phyloP scores from a whole-genome alignment of 179 eudicot species.

The Monotropa hypopitys region DNA sequence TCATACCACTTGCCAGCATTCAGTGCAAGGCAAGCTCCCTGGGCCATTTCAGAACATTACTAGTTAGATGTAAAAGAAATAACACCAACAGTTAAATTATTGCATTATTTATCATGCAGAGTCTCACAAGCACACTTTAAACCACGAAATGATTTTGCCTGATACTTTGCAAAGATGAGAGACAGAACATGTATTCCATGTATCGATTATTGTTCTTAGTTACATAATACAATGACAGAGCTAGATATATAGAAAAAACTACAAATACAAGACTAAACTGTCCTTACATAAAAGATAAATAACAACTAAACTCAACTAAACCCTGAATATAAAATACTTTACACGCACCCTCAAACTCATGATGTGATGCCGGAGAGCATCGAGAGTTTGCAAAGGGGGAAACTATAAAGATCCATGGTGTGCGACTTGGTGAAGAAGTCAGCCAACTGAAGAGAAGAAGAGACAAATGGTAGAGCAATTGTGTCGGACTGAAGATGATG shows the following conservation, averaged over 20 bases:
- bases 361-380: neutral
- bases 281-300: too few species aligned
- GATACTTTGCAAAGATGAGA: too few species aligned
- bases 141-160: neutral
- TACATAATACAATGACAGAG: too few species aligned
- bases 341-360: neutral
- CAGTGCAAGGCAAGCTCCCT: slow-evolving; percentile 89
- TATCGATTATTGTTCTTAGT: too few species aligned
- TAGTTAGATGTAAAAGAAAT: slow-evolving; percentile 1
- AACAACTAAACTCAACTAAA: too few species aligned
- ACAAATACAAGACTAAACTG: too few species aligned
- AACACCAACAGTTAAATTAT: neutral
- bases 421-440: neutral
- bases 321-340: too few species aligned
- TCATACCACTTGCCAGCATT: slow-evolving; percentile 68
- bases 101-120: neutral
- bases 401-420: neutral
- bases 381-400: neutral
- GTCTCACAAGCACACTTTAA: neutral
- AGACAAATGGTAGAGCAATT: neutral
- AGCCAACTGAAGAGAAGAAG: neutral
- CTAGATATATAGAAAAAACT: too few species aligned
- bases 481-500: neutral
- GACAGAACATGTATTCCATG: too few species aligned
- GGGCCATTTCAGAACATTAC: slow-evolving; percentile 10